These are phyloP conservation scores for Megacollybia marginata DNA, from an alignment of 768 basidiomycete genomes.

Conservation along the genomic window DNA sequence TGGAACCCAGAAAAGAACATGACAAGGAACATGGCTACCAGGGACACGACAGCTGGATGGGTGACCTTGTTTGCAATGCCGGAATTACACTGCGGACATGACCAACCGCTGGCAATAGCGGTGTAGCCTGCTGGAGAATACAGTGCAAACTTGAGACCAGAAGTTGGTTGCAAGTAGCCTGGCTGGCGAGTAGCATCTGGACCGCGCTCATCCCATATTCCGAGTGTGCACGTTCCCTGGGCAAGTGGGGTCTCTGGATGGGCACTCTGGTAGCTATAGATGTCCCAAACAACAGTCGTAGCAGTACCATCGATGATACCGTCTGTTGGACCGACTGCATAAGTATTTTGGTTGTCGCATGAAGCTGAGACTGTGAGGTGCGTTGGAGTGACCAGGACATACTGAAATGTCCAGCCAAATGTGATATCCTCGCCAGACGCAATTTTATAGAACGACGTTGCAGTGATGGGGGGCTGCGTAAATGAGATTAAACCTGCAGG, in stretches of 20 bases:
- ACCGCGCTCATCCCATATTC: constrained; percentile 79
- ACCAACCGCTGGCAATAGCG: constrained; percentile 41
- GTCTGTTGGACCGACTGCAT: constrained; percentile 75
- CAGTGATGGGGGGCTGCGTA: constrained; percentile 75
- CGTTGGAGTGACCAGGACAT: constrained; percentile 61
- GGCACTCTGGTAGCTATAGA: constrained; percentile 63
- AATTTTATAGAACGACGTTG: constrained; percentile 86
- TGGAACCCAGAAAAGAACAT: constrained; percentile 60
- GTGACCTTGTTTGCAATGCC: constrained; percentile 22
- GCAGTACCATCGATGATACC: constrained; percentile 66
- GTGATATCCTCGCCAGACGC: constrained; percentile 67
- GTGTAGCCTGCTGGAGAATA: constrained; percentile 76
- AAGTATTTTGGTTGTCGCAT: constrained; percentile 85
- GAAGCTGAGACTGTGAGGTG: constrained; percentile 75
- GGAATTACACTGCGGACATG: constrained; percentile 12
- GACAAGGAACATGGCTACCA: constrained; percentile 51
- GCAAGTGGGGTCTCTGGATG: constrained; percentile 61
- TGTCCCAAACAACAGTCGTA: constrained; percentile 73
- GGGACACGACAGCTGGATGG: constrained; percentile 49
- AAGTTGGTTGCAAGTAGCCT: constrained; percentile 66
- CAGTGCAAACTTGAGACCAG: constrained; percentile 70
- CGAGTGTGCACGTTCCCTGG: constrained; percentile 68
- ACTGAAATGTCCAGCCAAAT: constrained; percentile 88
- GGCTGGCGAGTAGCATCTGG: constrained; percentile 46
- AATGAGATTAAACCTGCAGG: constrained; percentile 63